A percentile compares a stretch with the other conserved stretches of the same genome.
phyloP scores from a whole-genome alignment of 1,284 basidiomycete genomes.

The Cutaneotrichosporon curvatum region DNA sequence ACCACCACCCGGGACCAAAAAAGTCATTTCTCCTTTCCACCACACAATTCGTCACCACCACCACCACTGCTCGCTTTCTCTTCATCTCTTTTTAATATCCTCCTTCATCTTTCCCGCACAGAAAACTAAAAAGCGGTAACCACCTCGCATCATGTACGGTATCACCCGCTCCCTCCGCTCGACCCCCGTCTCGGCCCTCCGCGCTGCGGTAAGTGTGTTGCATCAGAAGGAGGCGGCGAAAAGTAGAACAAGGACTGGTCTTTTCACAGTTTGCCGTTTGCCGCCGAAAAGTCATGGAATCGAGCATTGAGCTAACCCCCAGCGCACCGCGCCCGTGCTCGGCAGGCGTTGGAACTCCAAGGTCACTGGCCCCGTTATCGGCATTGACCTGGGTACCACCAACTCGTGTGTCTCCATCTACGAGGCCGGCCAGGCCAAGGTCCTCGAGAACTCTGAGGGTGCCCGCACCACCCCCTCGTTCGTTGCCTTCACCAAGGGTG shows the following conservation, averaged over 20 bases:
- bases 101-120: slow-evolving; percentile 1
- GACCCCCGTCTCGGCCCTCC: slow-evolving; percentile 17
- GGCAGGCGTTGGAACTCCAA: slow-evolving; percentile 48
- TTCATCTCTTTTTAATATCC: background rate
- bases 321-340: slow-evolving; percentile 33
- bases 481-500: slow-evolving; percentile 89
- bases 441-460: slow-evolving; percentile 97
- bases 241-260: background rate
- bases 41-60: background rate
- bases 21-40: background rate
- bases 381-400: slow-evolving; percentile 51
- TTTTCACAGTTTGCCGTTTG: background rate
- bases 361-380: slow-evolving; percentile 50
- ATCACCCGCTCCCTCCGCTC: slow-evolving; percentile 32
- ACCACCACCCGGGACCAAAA: background rate
- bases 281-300: no score
- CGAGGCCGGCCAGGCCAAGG: slow-evolving; percentile 90
- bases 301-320: slow-evolving; percentile 2
- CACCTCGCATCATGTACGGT: slow-evolving; percentile 30
- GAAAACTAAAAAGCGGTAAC: slow-evolving; percentile 8
- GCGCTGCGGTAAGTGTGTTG: slow-evolving; percentile 21
- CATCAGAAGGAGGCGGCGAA: background rate
- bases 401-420: slow-evolving; percentile 93
- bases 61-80: background rate
- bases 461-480: slow-evolving; percentile 96